Percentiles rank a stretch among this genome's conserved stretches.
Evolutionary conservation across 768 basidiomycete species (phyloP).

Genomic region (Mycena maculata): DNA sequence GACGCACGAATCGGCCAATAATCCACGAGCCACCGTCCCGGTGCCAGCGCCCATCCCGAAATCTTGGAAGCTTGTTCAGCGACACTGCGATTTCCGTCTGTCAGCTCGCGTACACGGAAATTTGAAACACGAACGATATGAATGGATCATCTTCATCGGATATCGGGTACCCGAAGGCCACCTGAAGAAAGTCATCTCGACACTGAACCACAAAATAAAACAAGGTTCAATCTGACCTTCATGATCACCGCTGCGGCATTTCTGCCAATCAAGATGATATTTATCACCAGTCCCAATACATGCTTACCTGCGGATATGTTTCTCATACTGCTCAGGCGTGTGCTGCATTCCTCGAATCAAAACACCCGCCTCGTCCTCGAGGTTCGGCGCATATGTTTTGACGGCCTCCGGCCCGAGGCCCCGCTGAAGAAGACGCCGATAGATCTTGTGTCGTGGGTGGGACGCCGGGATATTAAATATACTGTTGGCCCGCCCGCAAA

Average conservation of each 20-base stretch:
- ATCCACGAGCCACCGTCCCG: conserved; percentile 59
- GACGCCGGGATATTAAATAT: conserved; percentile 58
- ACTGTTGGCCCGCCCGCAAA: conserved; percentile 54
- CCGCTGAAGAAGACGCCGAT: conserved; percentile 53
- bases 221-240: conserved; percentile 41
- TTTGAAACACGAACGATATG: conserved; percentile 35
- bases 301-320: conserved; percentile 53
- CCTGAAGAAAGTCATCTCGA: not conserved
- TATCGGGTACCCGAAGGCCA: conserved; percentile 52
- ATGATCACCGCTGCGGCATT: conserved; percentile 54
- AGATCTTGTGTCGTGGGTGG: conserved; percentile 51
- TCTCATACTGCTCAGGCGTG: conserved; percentile 46
- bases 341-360: conserved; percentile 48
- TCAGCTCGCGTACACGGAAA: not conserved
- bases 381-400: conserved; percentile 47
- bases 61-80: conserved; percentile 54
- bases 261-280: conserved; percentile 38
- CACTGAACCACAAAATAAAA: too few species aligned
- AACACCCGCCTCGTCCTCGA: conserved; percentile 49
- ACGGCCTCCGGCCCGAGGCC: conserved; percentile 52
- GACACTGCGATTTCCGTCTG: conserved; percentile 29
- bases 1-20: conserved; percentile 51
- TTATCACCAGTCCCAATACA: too few species aligned
- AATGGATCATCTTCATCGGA: conserved; percentile 49
- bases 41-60: conserved; percentile 52